These are phyloP conservation scores for Piper longum DNA, from an alignment of 164 flowering plant genomes.

Conservation along the genomic window DNA sequence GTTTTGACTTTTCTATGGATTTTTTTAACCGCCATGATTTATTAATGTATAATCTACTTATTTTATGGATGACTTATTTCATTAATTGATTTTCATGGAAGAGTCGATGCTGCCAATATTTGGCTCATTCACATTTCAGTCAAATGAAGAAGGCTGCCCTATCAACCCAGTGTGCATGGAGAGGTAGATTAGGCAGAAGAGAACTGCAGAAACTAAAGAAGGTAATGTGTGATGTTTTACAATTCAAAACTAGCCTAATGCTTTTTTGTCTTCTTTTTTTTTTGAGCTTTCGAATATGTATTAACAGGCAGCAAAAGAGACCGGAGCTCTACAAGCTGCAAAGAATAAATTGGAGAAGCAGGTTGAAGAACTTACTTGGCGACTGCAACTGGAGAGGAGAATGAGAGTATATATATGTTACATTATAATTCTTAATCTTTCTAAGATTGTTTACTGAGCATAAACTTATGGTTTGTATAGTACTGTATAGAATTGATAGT, in stretches of 20 bases:
- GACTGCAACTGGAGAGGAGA: constrained; percentile 83
- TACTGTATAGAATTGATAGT: too few relatives aligned
- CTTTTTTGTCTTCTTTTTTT: not conserved
- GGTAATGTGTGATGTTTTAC: constrained; percentile 29
- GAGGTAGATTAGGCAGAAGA: constrained; percentile 72
- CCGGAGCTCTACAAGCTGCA: constrained; percentile 97
- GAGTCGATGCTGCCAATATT: constrained; percentile 62
- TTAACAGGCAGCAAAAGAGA: constrained; percentile 87
- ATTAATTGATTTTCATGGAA: too few relatives aligned
- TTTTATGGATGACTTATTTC: not conserved
- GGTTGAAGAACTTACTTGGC: constrained; percentile 95
- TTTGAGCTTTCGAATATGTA: not conserved
- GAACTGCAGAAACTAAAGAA: constrained; percentile 86
- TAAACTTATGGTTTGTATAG: too few relatives aligned
- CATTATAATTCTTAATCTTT: not conserved
- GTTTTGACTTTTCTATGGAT: not conserved
- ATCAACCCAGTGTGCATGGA: constrained; percentile 89
- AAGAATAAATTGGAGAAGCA: constrained; percentile 95
- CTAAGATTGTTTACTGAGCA: too few relatives aligned
- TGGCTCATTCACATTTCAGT: constrained; percentile 43
- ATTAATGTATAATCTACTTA: too few relatives aligned
- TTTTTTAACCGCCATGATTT: not conserved
- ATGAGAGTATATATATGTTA: constrained; percentile 48
- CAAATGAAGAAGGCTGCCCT: constrained; percentile 65
- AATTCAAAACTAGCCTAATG: not conserved